These are phyloP conservation scores for Mycena haematopus DNA, from an alignment of 768 basidiomycete genomes.

Conservation along the genomic window DNA sequence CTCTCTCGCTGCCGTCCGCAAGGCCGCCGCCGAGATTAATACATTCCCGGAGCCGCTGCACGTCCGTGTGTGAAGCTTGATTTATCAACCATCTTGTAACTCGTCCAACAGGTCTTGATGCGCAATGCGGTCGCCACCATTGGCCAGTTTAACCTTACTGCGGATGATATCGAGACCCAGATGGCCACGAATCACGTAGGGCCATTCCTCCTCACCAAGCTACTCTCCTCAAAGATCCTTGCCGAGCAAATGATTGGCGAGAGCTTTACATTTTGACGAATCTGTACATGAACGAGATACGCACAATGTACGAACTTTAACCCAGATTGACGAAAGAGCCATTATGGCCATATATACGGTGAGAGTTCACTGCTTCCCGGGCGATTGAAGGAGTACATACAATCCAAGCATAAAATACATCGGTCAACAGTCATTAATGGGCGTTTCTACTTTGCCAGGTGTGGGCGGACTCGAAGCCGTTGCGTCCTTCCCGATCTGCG, in stretches of 20 bases:
- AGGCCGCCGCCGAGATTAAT: conserved; percentile 9
- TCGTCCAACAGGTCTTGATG: background rate
- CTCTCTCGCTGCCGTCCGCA: background rate
- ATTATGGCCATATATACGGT: too few species aligned
- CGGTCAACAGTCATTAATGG: background rate
- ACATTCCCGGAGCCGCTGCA: conserved; percentile 5
- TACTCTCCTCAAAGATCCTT: background rate
- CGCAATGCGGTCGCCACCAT: conserved; percentile 6
- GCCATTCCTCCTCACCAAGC: background rate
- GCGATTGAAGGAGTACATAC: background rate
- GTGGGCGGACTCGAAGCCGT: conserved; percentile 92
- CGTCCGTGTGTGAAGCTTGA: background rate
- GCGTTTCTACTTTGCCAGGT: conserved; percentile 71
- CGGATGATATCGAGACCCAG: conserved; percentile 5
- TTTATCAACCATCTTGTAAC: background rate
- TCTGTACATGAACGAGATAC: too few species aligned
- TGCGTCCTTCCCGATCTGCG: conserved; percentile 71
- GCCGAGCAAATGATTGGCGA: too few species aligned
- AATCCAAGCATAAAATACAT: background rate
- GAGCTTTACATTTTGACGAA: too few species aligned
- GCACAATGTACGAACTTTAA: background rate
- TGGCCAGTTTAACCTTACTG: conserved; percentile 9
- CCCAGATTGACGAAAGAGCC: background rate
- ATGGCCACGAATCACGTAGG: conserved; percentile 1
- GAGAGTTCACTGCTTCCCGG: too few species aligned